Conservation (phyloP, 441 rosid genomes). For the Isatis lusitanica region DNA sequence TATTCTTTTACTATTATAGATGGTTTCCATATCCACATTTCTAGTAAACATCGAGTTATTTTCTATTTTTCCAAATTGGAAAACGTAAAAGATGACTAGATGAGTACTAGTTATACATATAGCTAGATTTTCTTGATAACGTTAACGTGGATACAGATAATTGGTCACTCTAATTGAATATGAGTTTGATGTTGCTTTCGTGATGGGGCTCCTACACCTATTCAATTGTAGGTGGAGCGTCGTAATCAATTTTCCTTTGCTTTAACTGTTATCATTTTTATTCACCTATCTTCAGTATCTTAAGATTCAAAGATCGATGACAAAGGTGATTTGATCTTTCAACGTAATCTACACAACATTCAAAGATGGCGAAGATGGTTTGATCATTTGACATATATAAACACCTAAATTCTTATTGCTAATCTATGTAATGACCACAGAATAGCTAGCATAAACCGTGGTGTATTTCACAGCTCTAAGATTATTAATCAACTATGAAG, state of each 20-base stretch:
- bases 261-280: conserved; percentile 21
- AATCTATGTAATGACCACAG: neutral
- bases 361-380: neutral
- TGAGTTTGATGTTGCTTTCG: neutral
- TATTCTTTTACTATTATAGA: too few species aligned
- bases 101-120: neutral
- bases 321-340: neutral
- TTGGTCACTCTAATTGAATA: neutral
- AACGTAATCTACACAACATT: neutral
- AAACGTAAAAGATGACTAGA: neutral
- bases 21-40: neutral
- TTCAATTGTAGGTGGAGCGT: conserved; percentile 27
- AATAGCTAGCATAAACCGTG: neutral
- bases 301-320: conserved; percentile 22
- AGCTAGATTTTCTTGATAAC: neutral
- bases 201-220: conserved; percentile 19
- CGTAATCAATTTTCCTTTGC: conserved; percentile 7
- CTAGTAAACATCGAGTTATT: neutral
- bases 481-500: neutral
- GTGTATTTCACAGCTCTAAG: neutral
- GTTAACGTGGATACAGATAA: neutral
- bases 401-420: neutral
- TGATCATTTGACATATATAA: neutral
- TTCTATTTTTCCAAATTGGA: neutral
- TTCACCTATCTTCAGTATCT: conserved; percentile 1